A percentile compares a stretch with the other conserved stretches of the same genome.
Evolutionary conservation across 257 asterid genomes (phyloP).

Genomic region (Coffea canephora): DNA sequence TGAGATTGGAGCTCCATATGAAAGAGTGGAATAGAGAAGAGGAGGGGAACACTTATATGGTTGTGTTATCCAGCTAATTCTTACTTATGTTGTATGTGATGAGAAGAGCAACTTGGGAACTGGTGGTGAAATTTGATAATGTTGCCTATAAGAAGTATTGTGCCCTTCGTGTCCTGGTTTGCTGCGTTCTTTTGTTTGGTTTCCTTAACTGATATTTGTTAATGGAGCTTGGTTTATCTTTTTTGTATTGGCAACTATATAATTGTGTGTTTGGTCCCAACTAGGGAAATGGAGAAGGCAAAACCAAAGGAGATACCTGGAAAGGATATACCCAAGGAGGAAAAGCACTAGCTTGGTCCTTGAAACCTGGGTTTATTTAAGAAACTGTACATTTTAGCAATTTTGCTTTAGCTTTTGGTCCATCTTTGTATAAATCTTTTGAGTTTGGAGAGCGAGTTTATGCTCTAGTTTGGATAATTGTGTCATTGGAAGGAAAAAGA

Average conservation of each 20-base stretch:
- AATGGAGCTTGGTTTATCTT: background rate
- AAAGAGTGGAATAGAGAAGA: background rate
- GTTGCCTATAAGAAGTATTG: too few relatives aligned
- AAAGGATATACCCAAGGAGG: conserved; percentile 54
- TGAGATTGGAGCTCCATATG: background rate
- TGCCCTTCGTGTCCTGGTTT: too few relatives aligned
- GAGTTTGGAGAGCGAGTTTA: background rate
- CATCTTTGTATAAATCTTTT: background rate
- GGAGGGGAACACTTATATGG: background rate
- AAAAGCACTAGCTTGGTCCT: conserved; percentile 38
- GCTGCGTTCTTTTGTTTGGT: background rate
- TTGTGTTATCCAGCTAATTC: background rate
- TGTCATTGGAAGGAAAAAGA: background rate
- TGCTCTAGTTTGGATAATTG: background rate
- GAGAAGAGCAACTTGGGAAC: background rate
- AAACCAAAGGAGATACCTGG: conserved; percentile 65
- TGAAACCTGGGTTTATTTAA: background rate
- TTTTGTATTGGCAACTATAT: background rate
- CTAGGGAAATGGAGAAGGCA: conserved; percentile 66
- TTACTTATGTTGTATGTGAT: background rate
- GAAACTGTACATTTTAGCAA: background rate
- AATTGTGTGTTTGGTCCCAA: conserved; percentile 13
- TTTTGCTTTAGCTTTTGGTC: background rate
- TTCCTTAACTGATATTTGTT: background rate
- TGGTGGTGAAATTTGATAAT: background rate